Conservation (phyloP, 495 filamentous ascomycete species). For the Mytilinidion resinicola region DNA sequence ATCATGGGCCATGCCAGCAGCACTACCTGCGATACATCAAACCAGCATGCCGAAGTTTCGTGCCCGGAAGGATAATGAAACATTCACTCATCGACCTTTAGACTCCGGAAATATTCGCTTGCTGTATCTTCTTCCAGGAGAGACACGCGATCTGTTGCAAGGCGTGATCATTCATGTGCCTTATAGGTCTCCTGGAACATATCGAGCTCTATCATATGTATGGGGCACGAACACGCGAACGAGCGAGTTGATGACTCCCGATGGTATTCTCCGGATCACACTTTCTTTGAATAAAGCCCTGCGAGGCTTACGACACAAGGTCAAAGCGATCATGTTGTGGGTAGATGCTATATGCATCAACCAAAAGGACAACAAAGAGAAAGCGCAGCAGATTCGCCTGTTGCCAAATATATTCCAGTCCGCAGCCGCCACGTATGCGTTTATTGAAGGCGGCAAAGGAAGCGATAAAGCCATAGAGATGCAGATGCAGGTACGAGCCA, state of each 20-base stretch:
- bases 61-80: no score
- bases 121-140: not conserved
- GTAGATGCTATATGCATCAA: slow-evolving; percentile 14
- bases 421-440: not conserved
- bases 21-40: no score
- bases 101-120: slow-evolving; percentile 3
- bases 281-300: not conserved
- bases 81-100: no score
- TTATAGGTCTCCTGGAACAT: not conserved
- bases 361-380: not conserved
- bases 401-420: slow-evolving; percentile 4
- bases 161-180: not conserved
- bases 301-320: not conserved
- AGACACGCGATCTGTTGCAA: not conserved
- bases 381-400: slow-evolving; percentile 4
- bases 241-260: not conserved
- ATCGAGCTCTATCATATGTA: slow-evolving; percentile 4
- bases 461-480: not conserved
- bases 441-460: not conserved
- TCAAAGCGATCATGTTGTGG: slow-evolving; percentile 2
- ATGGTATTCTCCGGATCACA: not conserved
- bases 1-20: no score
- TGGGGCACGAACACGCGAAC: not conserved
- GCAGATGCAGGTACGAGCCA: slow-evolving; percentile 5
- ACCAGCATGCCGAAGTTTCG: no score